Base-by-base conservation (phyloP, 1,284 basidiomycete genomes). In the Marasmius fiardii region DNA sequence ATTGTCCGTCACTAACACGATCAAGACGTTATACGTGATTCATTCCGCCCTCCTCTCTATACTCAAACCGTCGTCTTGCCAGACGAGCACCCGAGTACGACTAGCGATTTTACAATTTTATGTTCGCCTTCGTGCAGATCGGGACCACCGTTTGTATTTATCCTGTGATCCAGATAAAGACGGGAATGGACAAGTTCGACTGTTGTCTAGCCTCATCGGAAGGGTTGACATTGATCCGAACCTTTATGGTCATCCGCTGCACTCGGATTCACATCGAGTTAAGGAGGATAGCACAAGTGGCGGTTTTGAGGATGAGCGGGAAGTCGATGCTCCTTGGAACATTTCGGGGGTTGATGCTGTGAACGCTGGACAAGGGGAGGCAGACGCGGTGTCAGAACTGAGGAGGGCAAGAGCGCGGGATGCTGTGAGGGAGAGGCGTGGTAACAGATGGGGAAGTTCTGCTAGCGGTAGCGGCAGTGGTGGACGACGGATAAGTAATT, bases 141-240 rank as follows among this genome's bases (percentile, higher is more conserved):
- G 92, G 2, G 90, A 95, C 64, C 97, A 99, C 68, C 81, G 89
- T 14, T 70, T 99, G 39, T 97, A 90, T 68, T 88, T 92, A 51
- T 75, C 75, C 18, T 39, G 47, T 8, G 70, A 76, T 51, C 63
- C 67, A 16, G 73, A 71, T 28, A 76, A 78, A 57, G 86, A 89
- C 60, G 71, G 73, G 5, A 77, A 88, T 54, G 80, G 80, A 4
- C 76, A 82, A 45, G 73, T 81, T 23, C 59, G 65, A 1, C 71
- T 75, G 54, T 75, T 91, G 4, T 82, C 82, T 6, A 71, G 74
- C 1, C 70, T 88, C 24, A 81, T 90, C 41, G 72, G 76, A 23
- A 77, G 85, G 28, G 71, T 70, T 10, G 31, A 20, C 16, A 20
- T 31, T 18, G 26, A 28, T 14, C 18, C 16, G 18, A 20, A 20